Percentiles rank a stretch among this genome's conserved stretches.
phyloP scores from a whole-genome alignment of 208 protist species.

The Leishmania gerbilli region DNA sequence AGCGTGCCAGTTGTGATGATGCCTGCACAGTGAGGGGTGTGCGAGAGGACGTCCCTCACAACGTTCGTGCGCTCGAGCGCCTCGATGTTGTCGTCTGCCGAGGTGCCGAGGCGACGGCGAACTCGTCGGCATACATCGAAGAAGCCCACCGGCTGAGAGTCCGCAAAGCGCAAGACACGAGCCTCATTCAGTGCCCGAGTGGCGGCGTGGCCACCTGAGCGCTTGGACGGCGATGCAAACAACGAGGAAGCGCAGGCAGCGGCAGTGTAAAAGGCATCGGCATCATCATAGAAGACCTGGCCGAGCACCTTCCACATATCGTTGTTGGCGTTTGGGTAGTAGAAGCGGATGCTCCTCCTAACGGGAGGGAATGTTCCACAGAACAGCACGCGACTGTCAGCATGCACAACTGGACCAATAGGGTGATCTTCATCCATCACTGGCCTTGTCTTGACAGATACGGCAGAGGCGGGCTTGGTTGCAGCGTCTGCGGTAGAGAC shows the following conservation, averaged over 20 bases:
- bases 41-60: conserved; percentile 15
- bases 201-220: background rate
- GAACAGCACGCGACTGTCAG: conserved; percentile 27
- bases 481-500: background rate
- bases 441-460: background rate
- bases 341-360: conserved; percentile 30
- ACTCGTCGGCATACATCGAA: conserved; percentile 26
- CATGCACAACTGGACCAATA: conserved; percentile 15
- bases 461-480: background rate
- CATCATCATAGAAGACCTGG: conserved; percentile 25
- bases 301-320: conserved; percentile 45
- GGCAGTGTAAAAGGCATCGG: conserved; percentile 21
- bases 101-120: conserved; percentile 19
- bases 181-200: conserved; percentile 13
- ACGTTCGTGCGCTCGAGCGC: conserved; percentile 22
- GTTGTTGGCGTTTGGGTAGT: conserved; percentile 42
- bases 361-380: conserved; percentile 39
- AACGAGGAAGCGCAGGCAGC: background rate
- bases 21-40: conserved; percentile 24
- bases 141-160: conserved; percentile 22
- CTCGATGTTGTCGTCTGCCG: conserved; percentile 33
- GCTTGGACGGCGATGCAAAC: background rate
- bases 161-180: conserved; percentile 16
- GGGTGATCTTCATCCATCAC: conserved; percentile 29
- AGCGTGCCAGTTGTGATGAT: conserved; percentile 40